Evolutionary conservation across 768 basidiomycete genomes (phyloP).

Genomic region (Candolleomyces eurysporus): DNA sequence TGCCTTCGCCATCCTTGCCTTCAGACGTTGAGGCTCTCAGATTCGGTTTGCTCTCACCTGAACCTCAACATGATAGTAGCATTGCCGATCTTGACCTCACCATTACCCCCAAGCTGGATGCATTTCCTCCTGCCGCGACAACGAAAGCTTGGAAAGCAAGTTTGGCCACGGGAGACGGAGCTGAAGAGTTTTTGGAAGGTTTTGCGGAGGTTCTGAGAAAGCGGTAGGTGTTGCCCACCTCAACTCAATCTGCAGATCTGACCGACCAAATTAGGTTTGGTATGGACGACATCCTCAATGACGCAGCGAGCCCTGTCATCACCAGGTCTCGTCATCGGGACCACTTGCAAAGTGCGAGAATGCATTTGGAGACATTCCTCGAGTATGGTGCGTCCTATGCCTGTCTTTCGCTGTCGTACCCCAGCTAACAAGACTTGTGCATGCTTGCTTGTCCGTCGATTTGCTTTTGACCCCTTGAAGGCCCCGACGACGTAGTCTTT

Average conservation of each 20-base stretch:
- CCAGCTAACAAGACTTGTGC: too few relatives aligned
- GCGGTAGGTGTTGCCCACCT: conserved; percentile 35
- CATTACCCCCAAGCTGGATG: not conserved
- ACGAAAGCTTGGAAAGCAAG: conserved; percentile 59
- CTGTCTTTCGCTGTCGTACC: not conserved
- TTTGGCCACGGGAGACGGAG: conserved; percentile 57
- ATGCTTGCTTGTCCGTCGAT: not conserved
- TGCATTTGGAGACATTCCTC: conserved; percentile 63
- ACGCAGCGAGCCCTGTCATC: conserved; percentile 50
- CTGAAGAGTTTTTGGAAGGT: conserved; percentile 54
- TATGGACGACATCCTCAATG: not conserved
- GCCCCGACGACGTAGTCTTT: conserved; percentile 69
- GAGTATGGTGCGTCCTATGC: conserved; percentile 18
- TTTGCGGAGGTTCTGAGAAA: conserved; percentile 51
- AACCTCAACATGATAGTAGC: not conserved
- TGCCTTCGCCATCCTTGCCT: not conserved
- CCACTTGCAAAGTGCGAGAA: conserved; percentile 66
- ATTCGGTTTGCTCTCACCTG: too few relatives aligned
- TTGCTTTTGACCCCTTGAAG: conserved; percentile 25
- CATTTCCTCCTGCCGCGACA: not conserved
- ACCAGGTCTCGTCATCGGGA: conserved; percentile 79
- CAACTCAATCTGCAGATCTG: not conserved
- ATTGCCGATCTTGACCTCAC: not conserved
- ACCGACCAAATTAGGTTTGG: conserved; percentile 1
- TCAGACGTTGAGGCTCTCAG: not conserved